phyloP scores from a whole-genome alignment of 1,284 basidiomycete genomes.

The Cutaneotrichosporon dermatis region DNA sequence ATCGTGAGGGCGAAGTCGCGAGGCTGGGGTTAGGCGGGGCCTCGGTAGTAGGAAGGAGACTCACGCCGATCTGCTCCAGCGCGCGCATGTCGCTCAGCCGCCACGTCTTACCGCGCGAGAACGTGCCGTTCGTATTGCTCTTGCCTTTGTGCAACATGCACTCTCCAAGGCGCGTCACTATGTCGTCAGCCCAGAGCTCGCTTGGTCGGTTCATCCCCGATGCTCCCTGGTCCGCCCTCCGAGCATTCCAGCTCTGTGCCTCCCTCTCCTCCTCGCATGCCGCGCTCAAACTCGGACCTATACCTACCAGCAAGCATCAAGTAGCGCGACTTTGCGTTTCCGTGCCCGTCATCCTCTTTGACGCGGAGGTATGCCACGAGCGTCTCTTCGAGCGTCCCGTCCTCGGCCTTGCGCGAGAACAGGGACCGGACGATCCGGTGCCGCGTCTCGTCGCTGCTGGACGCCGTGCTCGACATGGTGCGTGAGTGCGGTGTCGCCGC shows the following conservation, averaged over 20 bases:
- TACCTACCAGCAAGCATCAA: constrained; percentile 78
- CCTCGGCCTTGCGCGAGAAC: constrained; percentile 63
- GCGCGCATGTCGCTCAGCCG: constrained; percentile 71
- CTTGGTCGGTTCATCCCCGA: too few relatives aligned
- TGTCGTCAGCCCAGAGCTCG: constrained; percentile 33
- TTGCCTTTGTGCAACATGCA: constrained; percentile 93
- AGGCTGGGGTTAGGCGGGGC: constrained; percentile 51
- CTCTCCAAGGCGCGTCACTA: constrained; percentile 59
- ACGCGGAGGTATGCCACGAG: constrained; percentile 85
- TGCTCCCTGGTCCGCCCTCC: too few relatives aligned
- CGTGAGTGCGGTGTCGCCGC: background rate
- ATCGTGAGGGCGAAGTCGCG: constrained; percentile 72
- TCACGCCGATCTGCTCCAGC: constrained; percentile 70
- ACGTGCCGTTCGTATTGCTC: constrained; percentile 87
- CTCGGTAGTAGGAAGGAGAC: constrained; percentile 34
- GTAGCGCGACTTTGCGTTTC: constrained; percentile 70
- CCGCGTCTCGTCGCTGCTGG: constrained; percentile 12
- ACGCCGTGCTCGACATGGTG: constrained; percentile 1
- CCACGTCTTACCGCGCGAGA: constrained; percentile 99
- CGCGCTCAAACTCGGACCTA: too few relatives aligned
- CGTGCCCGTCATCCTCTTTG: constrained; percentile 64
- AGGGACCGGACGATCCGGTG: constrained; percentile 75
- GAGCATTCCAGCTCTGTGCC: too few relatives aligned
- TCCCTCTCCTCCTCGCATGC: too few relatives aligned
- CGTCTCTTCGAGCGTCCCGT: constrained; percentile 63